These are phyloP conservation scores for Apiotrichum siamense DNA, from an alignment of 1,284 basidiomycete species.

Conservation along the genomic window DNA sequence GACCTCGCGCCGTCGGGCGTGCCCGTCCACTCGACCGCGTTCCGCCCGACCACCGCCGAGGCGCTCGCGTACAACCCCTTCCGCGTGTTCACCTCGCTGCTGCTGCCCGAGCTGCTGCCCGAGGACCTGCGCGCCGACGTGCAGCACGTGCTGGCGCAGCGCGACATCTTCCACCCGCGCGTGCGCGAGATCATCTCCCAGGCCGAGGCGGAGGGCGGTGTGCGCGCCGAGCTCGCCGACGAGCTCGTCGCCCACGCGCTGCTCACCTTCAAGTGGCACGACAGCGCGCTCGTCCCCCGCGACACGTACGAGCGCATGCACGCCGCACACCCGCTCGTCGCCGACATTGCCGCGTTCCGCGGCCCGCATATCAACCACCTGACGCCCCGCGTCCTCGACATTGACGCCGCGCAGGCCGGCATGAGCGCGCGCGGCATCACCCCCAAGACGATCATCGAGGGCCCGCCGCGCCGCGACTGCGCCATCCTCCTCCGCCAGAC, in stretches of 20 bases:
- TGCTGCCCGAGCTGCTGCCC: constrained; percentile 42
- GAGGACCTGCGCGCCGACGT: constrained; percentile 35
- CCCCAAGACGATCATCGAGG: constrained; percentile 48
- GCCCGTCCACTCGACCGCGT: constrained; percentile 50
- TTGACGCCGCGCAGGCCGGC: constrained; percentile 45
- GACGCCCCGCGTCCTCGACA: constrained; percentile 49
- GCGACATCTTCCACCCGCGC: constrained; percentile 43
- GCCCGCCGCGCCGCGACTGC: constrained; percentile 41
- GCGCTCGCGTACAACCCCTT: constrained; percentile 46
- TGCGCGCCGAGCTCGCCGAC: constrained; percentile 21
- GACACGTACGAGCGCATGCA: constrained; percentile 39
- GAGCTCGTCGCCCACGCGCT: constrained; percentile 42
- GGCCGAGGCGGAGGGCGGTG: constrained; percentile 37
- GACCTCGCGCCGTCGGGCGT: constrained; percentile 45
- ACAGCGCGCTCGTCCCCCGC: constrained; percentile 36
- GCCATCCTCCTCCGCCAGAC: constrained; percentile 49
- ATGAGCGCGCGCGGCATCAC: constrained; percentile 47
- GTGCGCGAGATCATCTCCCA: constrained; percentile 34
- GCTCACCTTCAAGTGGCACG: constrained; percentile 49
- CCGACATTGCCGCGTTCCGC: constrained; percentile 47
- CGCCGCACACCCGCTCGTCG: constrained; percentile 42
- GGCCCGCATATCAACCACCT: constrained; percentile 51
- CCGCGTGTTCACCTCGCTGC: constrained; percentile 47
- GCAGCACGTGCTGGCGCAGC: constrained; percentile 26
- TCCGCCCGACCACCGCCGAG: constrained; percentile 36